Base-by-base conservation (phyloP, 2,329 filamentous ascomycete species). In the Exophiala aquamarina region DNA sequence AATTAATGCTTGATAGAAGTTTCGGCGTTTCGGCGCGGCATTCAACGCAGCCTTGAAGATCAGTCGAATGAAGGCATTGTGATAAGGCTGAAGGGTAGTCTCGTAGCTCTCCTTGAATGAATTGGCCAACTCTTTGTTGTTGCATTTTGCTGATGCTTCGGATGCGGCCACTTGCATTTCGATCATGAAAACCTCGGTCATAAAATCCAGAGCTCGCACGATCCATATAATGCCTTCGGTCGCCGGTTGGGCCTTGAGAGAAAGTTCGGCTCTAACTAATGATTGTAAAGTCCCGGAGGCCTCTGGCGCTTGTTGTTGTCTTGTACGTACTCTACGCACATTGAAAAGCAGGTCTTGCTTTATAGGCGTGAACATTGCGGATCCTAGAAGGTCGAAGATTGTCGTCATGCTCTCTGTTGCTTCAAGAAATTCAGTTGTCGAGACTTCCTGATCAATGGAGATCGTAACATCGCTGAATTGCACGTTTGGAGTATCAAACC, bases 211-310 rank as follows among this genome's bases (percentile, higher is more conserved):
- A 52, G 86, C 92, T 88, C 91, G 87, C 59, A 85, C 78, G 52
- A 96, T 79, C 93, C 93, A 98, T 50, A 96, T 70, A 41, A 96
- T 78, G 44, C 91, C 93, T 72, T 96, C 91, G 10, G 89, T 85
- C 44, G 93, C 92, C 47, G 74, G 79, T 73, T 95, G 87, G 71
- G 93, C 90, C 77, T 90, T 91, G 53, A 81, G 78, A 76, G 90
- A 90, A 65, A 95, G 76, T 76, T 98, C 93, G 67, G 91, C 93
- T 56, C 83, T 68, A 60, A 87, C 86, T 38, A 97, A 87, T 37
- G 84, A 82, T 72, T 98, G 93, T 47, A 98, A 76, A 47, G 83
- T 95, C 62, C 80, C 76, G 13, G 88, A 94, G 56, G 91, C 84
- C 44, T 75, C 75, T 21, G 91, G 88, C 47, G 87, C 82, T 47